A percentile compares a stretch with the other conserved stretches of the same genome.
phyloP scores from a whole-genome alignment of 371 early-diverging fungal genomes.

The Caulochytrium protostelioides region DNA sequence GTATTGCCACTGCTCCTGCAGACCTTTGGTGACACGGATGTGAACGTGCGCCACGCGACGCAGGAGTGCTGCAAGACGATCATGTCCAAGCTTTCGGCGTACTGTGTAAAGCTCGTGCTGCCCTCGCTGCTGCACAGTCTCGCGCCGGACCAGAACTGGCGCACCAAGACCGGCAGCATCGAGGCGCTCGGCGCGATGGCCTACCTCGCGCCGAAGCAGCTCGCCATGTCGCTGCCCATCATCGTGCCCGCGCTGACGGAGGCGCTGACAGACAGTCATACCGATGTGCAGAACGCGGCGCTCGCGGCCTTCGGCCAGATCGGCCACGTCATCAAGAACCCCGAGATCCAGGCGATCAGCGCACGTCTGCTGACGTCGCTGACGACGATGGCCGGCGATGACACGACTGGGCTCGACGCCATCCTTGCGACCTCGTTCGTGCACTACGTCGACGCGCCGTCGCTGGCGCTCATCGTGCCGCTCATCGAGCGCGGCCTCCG shows the following conservation, averaged over 20 bases:
- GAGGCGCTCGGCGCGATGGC: constrained; percentile 93
- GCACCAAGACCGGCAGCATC: constrained; percentile 84
- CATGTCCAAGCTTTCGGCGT: constrained; percentile 85
- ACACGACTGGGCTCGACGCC: constrained; percentile 53
- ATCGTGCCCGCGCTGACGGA: constrained; percentile 79
- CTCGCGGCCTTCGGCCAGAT: constrained; percentile 64
- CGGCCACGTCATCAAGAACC: constrained; percentile 86
- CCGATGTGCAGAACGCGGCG: constrained; percentile 74
- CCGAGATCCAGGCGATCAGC: constrained; percentile 80
- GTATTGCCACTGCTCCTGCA: constrained; percentile 65
- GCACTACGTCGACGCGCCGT: constrained; percentile 93
- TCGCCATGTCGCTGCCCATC: constrained; percentile 66
- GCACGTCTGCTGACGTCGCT: constrained; percentile 69
- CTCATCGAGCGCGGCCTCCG: constrained; percentile 78
- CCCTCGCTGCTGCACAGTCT: constrained; percentile 71
- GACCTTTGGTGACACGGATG: constrained; percentile 64
- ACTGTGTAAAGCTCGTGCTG: constrained; percentile 85
- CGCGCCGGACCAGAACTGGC: constrained; percentile 76
- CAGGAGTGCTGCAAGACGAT: constrained; percentile 75
- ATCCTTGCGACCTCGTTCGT: constrained; percentile 81
- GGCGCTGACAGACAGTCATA: constrained; percentile 77
- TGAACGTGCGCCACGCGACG: constrained; percentile 80
- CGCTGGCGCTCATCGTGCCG: constrained; percentile 83
- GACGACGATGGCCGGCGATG: constrained; percentile 69
- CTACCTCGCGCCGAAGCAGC: constrained; percentile 85